A percentile compares a stretch with the other conserved stretches of the same genome.
Evolutionary conservation across 805 yeast genomes (phyloP).

Genomic region (Hanseniaspora guilliermondii): DNA sequence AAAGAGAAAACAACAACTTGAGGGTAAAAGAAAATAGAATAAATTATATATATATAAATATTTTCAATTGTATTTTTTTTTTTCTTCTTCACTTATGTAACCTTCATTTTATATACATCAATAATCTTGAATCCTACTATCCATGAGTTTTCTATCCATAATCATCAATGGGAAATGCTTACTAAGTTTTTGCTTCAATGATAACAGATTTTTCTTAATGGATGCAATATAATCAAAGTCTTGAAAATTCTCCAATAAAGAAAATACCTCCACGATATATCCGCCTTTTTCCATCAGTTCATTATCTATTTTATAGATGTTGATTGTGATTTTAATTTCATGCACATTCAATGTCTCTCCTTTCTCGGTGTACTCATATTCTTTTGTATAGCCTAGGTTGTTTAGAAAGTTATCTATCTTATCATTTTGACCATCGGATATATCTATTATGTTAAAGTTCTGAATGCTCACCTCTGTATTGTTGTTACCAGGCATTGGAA

Average conservation of each 20-base stretch:
- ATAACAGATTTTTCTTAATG: constrained; percentile 50
- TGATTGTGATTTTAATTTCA: background rate
- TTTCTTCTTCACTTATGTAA: background rate
- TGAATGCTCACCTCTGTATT: constrained; percentile 48
- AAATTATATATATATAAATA: too few relatives aligned
- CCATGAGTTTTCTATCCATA: constrained; percentile 74
- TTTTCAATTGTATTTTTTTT: too few relatives aligned
- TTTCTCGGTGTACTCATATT: constrained; percentile 46
- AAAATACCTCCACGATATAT: constrained; percentile 50
- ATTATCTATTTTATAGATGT: constrained; percentile 25
- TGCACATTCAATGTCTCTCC: constrained; percentile 35
- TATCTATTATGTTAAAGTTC: constrained; percentile 41
- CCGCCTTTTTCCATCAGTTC: constrained; percentile 41
- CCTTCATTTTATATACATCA: background rate
- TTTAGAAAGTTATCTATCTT: constrained; percentile 32
- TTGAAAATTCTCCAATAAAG: constrained; percentile 59
- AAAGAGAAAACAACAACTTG: constrained; percentile 57
- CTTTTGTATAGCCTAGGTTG: constrained; percentile 59
- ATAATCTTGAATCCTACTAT: constrained; percentile 42
- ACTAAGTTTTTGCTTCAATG: constrained; percentile 50
- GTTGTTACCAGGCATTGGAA: constrained; percentile 59
- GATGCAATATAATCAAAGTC: constrained; percentile 60
- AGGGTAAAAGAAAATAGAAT: constrained; percentile 43
- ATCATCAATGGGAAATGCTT: constrained; percentile 57
- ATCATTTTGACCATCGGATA: constrained; percentile 18